A percentile compares a stretch with the other conserved stretches of the same genome.
phyloP scores from a whole-genome alignment of 495 filamentous ascomycete genomes.

The Patellaria atrata region DNA sequence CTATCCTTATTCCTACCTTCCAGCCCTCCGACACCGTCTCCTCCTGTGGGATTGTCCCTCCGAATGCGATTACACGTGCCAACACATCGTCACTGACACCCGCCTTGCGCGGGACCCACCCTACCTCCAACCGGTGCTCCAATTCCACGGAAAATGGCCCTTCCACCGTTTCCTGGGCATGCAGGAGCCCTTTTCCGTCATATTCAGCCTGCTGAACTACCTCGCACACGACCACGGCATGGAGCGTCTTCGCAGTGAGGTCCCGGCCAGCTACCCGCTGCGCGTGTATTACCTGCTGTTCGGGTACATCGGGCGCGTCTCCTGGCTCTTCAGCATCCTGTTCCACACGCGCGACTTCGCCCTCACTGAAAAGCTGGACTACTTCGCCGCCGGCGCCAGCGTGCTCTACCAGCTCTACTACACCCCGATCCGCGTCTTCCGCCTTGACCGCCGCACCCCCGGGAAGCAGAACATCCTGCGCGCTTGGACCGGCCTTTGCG shows the following conservation, averaged over 20 bases:
- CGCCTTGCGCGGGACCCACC: constrained; percentile 52
- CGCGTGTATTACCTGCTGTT: constrained; percentile 68
- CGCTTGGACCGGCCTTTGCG: constrained; percentile 60
- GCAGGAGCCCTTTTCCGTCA: constrained; percentile 85
- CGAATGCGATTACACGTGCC: constrained; percentile 97
- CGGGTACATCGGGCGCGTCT: constrained; percentile 64
- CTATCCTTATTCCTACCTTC: constrained; percentile 1
- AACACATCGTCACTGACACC: constrained; percentile 73
- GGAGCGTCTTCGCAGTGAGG: constrained; percentile 45
- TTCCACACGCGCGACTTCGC: constrained; percentile 84
- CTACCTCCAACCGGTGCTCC: constrained; percentile 52
- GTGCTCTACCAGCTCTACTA: constrained; percentile 88
- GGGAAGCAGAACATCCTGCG: constrained; percentile 45
- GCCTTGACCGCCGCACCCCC: constrained; percentile 52
- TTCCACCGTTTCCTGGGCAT: constrained; percentile 80
- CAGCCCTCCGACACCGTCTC: constrained; percentile 53
- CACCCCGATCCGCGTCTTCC: constrained; percentile 62
- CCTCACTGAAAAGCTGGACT: constrained; percentile 84
- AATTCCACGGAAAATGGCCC: constrained; percentile 99
- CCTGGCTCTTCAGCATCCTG: constrained; percentile 77
- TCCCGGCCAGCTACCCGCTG: constrained; percentile 60
- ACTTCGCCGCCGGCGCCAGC: constrained; percentile 83
- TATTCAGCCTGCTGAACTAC: constrained; percentile 86
- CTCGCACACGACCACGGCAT: constrained; percentile 76
- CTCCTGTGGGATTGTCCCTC: constrained; percentile 68